Evolutionary conservation across 2,329 filamentous ascomycete species (phyloP), one percentile per base, ranked within the genome.

Genomic region (Colletotrichum sp.): DNA sequence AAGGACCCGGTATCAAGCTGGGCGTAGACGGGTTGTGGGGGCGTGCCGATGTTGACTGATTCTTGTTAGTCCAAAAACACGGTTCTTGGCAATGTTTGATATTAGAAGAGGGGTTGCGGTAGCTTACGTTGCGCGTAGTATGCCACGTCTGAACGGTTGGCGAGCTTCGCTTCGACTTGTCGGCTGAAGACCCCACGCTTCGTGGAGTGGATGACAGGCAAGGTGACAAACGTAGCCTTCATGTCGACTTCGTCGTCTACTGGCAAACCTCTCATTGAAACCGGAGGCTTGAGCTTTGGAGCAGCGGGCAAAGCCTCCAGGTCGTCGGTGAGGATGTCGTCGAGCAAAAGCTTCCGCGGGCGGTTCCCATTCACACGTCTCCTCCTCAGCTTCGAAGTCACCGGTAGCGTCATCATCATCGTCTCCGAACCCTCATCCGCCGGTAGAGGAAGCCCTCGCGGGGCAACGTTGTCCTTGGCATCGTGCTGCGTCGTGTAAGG

Each of bases 1-100:
- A 90, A 91, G 12, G 90, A 91, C 61, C 90, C 90, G 1, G 91
- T 92, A 80, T 92, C 90, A 71, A 92, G 81, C 79, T 91, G 89
- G 13, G 91, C 88, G 72, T 85, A 89, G 67, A 91, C 86, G 3
- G 85, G 79, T 77, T 92, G 90, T 2, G 87, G 83, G 16, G 90
- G 90, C 5, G 86, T 91, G 63, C 90, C 90, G 65, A 92, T 88
- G 74, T 85, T 85, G 77, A 91, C 77, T 78, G 63, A 6, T 25
- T 15, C 7, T 12, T 22, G 73, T 71, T 13, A 71, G 32, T 36
- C 44, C 16, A 22, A 27, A 66, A n/a, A 34, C 25, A 15, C 25
- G 19, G 22, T 39, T 19, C 61, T 64, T 64, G 61, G 34, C 52
- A 32, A 13, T 30, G 68, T 30, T 44, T 36, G 25, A 11, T 48